Base-by-base conservation (phyloP, 768 basidiomycete genomes). In the Auricularia auricula-judae region DNA sequence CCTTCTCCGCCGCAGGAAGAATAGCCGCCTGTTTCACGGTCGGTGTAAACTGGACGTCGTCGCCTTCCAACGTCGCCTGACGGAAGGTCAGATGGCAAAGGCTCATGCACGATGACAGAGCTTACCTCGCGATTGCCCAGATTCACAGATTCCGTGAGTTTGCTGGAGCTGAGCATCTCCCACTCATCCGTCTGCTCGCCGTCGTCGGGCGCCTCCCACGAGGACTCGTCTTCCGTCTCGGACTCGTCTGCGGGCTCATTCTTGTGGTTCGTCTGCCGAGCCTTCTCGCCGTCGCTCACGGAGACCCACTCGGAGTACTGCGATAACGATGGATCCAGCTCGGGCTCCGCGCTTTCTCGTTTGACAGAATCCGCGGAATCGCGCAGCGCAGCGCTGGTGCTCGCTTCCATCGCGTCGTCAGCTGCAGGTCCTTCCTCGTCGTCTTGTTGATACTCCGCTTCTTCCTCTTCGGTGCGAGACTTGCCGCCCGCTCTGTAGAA, bases 211-310 rank as follows among this genome's bases (percentile, higher is more conserved):
- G 88, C 47, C 21, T 21, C 47, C 14, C 18, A 51, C 47, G 14
- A 16, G 18, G 18, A 88, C 69, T 89, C 88, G 33, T 79, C 77
- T 65, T 91, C 88, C 1, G 84, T 86, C 67, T 81, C 84, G 3
- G 84, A 78, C 54, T 83, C 85, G 0, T 81, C 80, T 4, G 77
- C 79, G 29, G 74, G 76, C 58, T 72, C 71, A 21, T 62, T 64
- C 12, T 71, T 69, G 29, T 78, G 69, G 42, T 68, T 39, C 35
- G 58, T 54, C 16, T 68, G 65, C 23, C 72, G 66, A 3, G 74
- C 72, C 29, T 77, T 70, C 36, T 83, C 82, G 29, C 86, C 77
- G 34, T 81, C 80, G 56, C 23, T 59, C 23, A 23, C 16, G 23
- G 34, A 29, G 11, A 59, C 23, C 56, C 56, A 59, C 23, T 59